phyloP scores from a whole-genome alignment of 2,329 filamentous ascomycete species.

The Colletotrichum sp. region DNA sequence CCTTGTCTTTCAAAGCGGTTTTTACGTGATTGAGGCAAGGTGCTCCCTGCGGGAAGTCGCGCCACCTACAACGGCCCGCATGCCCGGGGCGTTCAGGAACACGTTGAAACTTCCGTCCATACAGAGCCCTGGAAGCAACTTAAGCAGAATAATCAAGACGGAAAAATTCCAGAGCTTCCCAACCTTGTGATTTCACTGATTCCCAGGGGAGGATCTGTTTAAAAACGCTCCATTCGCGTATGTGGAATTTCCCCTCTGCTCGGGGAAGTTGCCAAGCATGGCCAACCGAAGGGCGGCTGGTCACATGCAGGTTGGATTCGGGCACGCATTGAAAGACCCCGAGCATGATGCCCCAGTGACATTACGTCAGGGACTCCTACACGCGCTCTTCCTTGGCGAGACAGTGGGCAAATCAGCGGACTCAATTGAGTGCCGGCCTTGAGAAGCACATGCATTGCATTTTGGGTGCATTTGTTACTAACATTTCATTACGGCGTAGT shows the following conservation, averaged over 20 bases:
- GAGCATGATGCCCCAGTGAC: neutral
- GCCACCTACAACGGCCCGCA: conserved; percentile 6
- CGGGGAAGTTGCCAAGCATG: neutral
- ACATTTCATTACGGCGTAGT: neutral
- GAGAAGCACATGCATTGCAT: neutral
- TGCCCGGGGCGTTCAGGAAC: neutral
- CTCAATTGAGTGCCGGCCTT: neutral
- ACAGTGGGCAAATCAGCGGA: neutral
- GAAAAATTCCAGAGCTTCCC: neutral
- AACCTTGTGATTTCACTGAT: neutral
- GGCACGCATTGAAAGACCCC: neutral
- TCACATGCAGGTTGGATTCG: neutral
- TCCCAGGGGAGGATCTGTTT: fast-evolving
- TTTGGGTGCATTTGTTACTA: neutral
- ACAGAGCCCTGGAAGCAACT: neutral
- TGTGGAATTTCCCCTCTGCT: neutral
- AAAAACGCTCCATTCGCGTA: neutral
- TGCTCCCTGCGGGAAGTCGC: neutral
- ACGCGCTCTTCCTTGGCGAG: neutral
- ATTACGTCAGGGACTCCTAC: neutral
- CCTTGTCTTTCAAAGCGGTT: neutral
- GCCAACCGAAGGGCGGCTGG: too few relatives aligned
- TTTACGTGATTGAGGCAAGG: neutral
- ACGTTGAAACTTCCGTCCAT: neutral
- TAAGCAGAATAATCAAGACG: neutral